Evolutionary conservation across 768 basidiomycete species (phyloP).

Genomic region (Coprinopsis strossmayeri): DNA sequence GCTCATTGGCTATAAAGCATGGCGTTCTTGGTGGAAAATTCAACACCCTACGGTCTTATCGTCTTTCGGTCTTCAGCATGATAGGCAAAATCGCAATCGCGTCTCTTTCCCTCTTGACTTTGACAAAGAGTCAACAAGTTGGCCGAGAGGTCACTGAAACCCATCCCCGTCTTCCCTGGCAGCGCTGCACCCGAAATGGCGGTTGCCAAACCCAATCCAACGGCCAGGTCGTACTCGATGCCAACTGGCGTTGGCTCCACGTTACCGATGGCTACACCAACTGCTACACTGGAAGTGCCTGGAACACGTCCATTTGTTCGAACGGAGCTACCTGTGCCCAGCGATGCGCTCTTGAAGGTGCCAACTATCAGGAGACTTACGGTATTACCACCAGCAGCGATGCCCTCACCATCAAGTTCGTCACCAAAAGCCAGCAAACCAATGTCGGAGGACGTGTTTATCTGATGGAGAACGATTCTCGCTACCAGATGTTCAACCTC

Average conservation of each 20-base stretch:
- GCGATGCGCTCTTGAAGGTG: conserved; percentile 37
- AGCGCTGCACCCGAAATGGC: conserved; percentile 38
- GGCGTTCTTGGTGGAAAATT: conserved; percentile 18
- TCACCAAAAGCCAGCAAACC: conserved; percentile 26
- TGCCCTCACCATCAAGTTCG: conserved; percentile 38
- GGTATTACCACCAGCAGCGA: conserved; percentile 43
- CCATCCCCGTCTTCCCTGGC: conserved; percentile 39
- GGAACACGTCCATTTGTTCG: conserved; percentile 46
- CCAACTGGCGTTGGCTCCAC: conserved; percentile 48
- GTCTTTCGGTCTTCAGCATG: background rate
- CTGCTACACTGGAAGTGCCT: conserved; percentile 47
- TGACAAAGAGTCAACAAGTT: conserved; percentile 42
- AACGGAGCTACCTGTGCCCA: conserved; percentile 39
- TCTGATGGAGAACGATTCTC: conserved; percentile 36
- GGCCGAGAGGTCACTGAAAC: conserved; percentile 41
- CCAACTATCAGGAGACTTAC: conserved; percentile 43
- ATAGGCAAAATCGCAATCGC: conserved; percentile 24
- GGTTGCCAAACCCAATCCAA: conserved; percentile 27
- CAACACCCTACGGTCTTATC: no score
- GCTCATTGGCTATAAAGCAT: conserved; percentile 39
- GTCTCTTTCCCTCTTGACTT: conserved; percentile 33
- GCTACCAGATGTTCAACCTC: conserved; percentile 46
- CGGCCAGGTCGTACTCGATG: conserved; percentile 38
- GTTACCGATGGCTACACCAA: conserved; percentile 28
- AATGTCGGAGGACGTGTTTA: conserved; percentile 38